Evolutionary conservation across 495 filamentous ascomycete species (phyloP).

Genomic region (Glarea lozoyensis): DNA sequence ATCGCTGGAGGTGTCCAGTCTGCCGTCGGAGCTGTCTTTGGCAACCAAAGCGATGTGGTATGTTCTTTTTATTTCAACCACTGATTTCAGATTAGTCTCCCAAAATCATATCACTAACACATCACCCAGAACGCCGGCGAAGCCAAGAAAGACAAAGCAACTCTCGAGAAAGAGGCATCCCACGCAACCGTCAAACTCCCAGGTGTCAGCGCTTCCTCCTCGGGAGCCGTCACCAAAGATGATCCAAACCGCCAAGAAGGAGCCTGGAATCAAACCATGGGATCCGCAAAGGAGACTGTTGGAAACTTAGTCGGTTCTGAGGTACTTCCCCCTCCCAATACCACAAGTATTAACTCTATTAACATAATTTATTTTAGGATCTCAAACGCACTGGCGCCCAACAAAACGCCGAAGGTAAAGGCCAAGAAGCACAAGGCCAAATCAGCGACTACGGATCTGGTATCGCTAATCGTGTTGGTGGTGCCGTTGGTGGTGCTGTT

Average conservation of each 20-base stretch:
- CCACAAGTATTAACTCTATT: not conserved
- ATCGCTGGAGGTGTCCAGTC: slow-evolving; percentile 66
- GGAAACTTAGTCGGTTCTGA: slow-evolving; percentile 71
- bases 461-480: slow-evolving; percentile 59
- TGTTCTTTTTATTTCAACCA: not conserved
- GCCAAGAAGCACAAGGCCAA: slow-evolving; percentile 77
- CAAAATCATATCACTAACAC: slow-evolving; percentile 1
- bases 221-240: slow-evolving; percentile 65
- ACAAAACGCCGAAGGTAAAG: slow-evolving; percentile 76
- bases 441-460: slow-evolving; percentile 66
- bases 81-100: not conserved
- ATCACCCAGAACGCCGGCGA: slow-evolving; percentile 36
- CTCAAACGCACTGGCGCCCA: slow-evolving; percentile 64
- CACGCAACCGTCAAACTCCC: slow-evolving; percentile 66
- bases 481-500: slow-evolving; percentile 58
- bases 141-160: slow-evolving; percentile 47
- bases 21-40: slow-evolving; percentile 64
- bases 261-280: slow-evolving; percentile 78
- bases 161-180: slow-evolving; percentile 58
- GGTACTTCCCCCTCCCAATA: slow-evolving; percentile 25
- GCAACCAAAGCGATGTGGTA: slow-evolving; percentile 57
- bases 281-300: slow-evolving; percentile 73
- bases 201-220: slow-evolving; percentile 54
- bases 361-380: slow-evolving; percentile 24
- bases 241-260: slow-evolving; percentile 62